phyloP scores from a whole-genome alignment of 192 early-diverging fungal genomes.

The Gamsiella multidivaricata region DNA sequence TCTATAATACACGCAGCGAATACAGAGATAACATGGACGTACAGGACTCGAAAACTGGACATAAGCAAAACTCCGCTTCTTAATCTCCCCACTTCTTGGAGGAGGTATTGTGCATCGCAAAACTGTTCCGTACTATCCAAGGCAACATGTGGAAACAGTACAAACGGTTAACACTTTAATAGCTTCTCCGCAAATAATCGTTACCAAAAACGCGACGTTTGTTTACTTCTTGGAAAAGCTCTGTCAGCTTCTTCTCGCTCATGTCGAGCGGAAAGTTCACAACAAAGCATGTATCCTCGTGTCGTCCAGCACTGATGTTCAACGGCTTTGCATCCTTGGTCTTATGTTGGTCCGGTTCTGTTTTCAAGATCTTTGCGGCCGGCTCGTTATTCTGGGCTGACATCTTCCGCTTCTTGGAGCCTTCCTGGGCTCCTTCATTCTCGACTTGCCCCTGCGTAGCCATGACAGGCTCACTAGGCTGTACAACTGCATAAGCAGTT shows the following conservation, averaged over 20 bases:
- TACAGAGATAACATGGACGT: conserved; percentile 4
- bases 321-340: conserved; percentile 15
- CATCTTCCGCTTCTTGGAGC: conserved; percentile 30
- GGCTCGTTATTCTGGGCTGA: conserved; percentile 7
- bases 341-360: neutral
- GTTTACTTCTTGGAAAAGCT: conserved; percentile 31
- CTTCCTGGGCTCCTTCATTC: neutral
- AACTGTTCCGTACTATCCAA: conserved; percentile 27
- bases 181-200: neutral
- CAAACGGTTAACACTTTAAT: neutral
- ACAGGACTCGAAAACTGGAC: conserved; percentile 24
- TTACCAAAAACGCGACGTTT: neutral
- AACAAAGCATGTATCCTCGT: conserved; percentile 42
- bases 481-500: neutral
- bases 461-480: neutral
- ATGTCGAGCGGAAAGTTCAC: conserved; percentile 20
- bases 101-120: conserved; percentile 16
- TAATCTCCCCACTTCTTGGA: neutral
- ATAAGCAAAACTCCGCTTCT: conserved; percentile 18
- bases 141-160: neutral
- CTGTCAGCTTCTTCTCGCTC: conserved; percentile 20
- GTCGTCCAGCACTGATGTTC: conserved; percentile 30
- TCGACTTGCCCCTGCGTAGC: neutral
- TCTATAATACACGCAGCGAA: neutral
- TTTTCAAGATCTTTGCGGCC: conserved; percentile 9